Evolutionary conservation across 2,329 filamentous ascomycete species (phyloP).

Genomic region (Trichoderma hamatum): DNA sequence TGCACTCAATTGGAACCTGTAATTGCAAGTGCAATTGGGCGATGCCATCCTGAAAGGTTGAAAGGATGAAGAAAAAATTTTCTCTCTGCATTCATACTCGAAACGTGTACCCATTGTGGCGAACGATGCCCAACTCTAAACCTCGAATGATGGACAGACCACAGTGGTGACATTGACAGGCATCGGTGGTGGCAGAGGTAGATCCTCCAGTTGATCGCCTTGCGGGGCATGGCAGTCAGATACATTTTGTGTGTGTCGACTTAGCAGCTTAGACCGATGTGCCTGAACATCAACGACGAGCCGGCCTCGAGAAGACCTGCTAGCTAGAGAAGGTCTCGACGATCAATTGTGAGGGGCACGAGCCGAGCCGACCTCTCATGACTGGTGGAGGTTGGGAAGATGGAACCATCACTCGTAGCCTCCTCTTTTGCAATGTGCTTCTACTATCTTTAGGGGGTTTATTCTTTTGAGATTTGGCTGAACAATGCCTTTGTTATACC

Average conservation of each 20-base stretch:
- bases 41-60: not conserved
- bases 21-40: not conserved
- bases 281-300: conserved; percentile 19
- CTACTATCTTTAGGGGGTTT: too few relatives aligned
- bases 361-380: conserved; percentile 11
- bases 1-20: conserved; percentile 18
- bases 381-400: not conserved
- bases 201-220: conserved; percentile 17
- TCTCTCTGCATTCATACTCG: not conserved
- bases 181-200: not conserved
- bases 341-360: conserved; percentile 16
- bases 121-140: not conserved
- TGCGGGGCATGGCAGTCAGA: not conserved
- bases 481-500: not conserved
- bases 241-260: not conserved
- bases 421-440: not conserved
- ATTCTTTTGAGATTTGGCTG: not conserved
- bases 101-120: not conserved
- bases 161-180: not conserved
- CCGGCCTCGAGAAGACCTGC: not conserved
- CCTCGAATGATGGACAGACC: conserved; percentile 8
- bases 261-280: not conserved
- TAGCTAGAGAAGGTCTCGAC: conserved; percentile 8
- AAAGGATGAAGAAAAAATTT: not conserved
- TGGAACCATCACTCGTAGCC: not conserved